Conservation (phyloP, 345 rosid genomes). For the Populus ilicifolia region DNA sequence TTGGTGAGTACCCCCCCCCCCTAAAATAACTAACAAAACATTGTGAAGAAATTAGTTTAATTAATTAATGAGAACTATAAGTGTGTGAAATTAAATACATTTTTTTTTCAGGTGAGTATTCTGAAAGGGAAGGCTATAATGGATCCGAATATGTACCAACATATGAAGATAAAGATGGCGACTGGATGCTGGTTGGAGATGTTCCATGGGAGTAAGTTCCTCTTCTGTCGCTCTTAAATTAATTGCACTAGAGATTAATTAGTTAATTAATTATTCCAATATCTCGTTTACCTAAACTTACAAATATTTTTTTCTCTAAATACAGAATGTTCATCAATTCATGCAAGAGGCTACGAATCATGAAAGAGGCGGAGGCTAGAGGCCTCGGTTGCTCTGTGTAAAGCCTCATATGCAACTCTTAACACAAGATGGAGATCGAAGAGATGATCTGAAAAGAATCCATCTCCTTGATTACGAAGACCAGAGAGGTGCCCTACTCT, state of each 20-base stretch:
- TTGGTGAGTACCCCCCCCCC: conserved; percentile 30
- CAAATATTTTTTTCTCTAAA: background rate
- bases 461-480: too few species aligned
- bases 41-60: background rate
- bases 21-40: background rate
- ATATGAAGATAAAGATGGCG: conserved; percentile 30
- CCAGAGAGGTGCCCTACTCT: background rate
- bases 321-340: conserved; percentile 46
- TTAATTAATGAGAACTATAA: background rate
- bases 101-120: conserved; percentile 30
- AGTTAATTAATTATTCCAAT: too few species aligned
- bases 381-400: conserved; percentile 42
- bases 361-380: conserved; percentile 54
- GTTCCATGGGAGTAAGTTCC: conserved; percentile 30
- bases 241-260: background rate
- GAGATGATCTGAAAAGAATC: background rate
- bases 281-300: background rate
- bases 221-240: background rate
- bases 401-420: background rate
- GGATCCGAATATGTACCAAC: conserved; percentile 47
- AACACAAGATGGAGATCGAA: background rate
- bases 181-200: conserved; percentile 29
- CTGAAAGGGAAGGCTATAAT: conserved; percentile 60
- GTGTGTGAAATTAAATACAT: background rate
- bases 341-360: conserved; percentile 56